Conservation (phyloP, 345 rosid species). For the Clausena lansium region DNA sequence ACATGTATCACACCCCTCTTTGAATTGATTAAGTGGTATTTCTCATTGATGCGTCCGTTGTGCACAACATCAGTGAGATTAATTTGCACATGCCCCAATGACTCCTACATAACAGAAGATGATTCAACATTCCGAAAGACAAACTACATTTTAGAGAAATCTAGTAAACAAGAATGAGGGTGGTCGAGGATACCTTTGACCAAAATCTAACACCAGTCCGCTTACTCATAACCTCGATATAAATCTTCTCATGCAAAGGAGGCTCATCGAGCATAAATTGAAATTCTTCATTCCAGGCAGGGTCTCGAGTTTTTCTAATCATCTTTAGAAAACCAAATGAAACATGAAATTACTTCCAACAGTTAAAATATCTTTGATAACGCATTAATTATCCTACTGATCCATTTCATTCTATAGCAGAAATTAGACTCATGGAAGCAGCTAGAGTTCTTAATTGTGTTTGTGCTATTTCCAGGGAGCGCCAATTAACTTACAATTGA, state of each 20-base stretch:
- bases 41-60: conserved; percentile 80
- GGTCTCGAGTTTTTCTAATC: conserved; percentile 56
- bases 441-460: neutral
- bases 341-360: neutral
- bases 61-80: conserved; percentile 67
- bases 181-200: conserved; percentile 43
- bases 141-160: neutral
- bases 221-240: conserved; percentile 58
- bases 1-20: conserved; percentile 69
- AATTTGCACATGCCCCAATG: conserved; percentile 69
- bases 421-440: neutral
- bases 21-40: conserved; percentile 73
- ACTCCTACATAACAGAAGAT: conserved; percentile 44
- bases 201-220: conserved; percentile 50
- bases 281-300: conserved; percentile 73
- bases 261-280: conserved; percentile 63
- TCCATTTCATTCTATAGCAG: neutral
- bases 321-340: conserved; percentile 32
- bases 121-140: neutral
- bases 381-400: neutral
- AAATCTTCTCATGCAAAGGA: conserved; percentile 58
- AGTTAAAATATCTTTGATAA: neutral
- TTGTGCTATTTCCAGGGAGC: neutral
- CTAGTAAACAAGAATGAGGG: neutral
- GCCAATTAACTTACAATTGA: neutral